A percentile compares a stretch with the other conserved stretches of the same genome.
Conservation (phyloP, 495 filamentous ascomycete genomes). For the Beverwykella pulmonaria region DNA sequence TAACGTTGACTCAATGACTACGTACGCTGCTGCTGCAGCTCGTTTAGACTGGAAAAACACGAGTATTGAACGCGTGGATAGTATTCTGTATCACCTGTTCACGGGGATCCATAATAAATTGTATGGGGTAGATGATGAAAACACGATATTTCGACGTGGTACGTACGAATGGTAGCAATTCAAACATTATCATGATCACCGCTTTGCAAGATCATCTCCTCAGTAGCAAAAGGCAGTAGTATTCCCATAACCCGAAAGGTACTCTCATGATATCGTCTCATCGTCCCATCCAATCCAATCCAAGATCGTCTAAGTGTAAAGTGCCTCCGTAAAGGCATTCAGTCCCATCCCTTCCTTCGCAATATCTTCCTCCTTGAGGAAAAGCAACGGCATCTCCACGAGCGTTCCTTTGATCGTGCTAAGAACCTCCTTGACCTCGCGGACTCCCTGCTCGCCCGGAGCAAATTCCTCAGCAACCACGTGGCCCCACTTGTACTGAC, state of each 20-base stretch:
- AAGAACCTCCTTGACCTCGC: slow-evolving; percentile 81
- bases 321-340: slow-evolving; percentile 78
- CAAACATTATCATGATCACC: too few species aligned
- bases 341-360: slow-evolving; percentile 80
- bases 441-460: slow-evolving; percentile 60
- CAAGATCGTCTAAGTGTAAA: slow-evolving; percentile 67
- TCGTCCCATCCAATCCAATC: neutral
- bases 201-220: too few species aligned
- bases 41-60: too few species aligned
- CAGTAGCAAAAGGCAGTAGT: too few species aligned
- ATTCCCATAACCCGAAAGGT: neutral
- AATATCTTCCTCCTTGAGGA: slow-evolving; percentile 84
- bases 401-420: slow-evolving; percentile 74
- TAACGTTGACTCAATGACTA: too few species aligned
- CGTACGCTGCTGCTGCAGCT: too few species aligned
- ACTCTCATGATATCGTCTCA: neutral
- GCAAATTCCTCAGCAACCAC: slow-evolving; percentile 80
- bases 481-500: slow-evolving; percentile 74
- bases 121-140: too few species aligned
- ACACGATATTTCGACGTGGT: too few species aligned
- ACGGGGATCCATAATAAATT: too few species aligned
- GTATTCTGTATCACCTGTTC: too few species aligned
- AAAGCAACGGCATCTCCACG: slow-evolving; percentile 91
- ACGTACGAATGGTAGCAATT: too few species aligned
- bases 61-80: too few species aligned